Evolutionary conservation across 495 filamentous ascomycete species (phyloP).

Genomic region (Rostrohypoxylon terebratum): DNA sequence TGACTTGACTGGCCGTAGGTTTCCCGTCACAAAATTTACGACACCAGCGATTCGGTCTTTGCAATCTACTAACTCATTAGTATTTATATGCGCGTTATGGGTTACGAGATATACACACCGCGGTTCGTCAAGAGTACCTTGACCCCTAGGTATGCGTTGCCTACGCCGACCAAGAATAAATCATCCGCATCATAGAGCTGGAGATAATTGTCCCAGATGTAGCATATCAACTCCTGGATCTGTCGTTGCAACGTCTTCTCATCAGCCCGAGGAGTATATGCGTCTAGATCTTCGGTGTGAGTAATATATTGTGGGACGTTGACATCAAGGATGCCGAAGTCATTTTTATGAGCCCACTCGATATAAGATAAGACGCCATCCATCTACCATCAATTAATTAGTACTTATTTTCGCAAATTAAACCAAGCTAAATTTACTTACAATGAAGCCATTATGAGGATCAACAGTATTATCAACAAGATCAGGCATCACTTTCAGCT

Average conservation of each 20-base stretch:
- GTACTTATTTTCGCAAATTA: not conserved
- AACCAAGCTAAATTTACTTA: conserved; percentile 59
- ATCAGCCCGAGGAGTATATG: conserved; percentile 50
- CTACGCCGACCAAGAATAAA: conserved; percentile 86
- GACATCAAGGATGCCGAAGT: conserved; percentile 86
- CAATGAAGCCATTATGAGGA: conserved; percentile 85
- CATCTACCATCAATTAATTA: conserved; percentile 63
- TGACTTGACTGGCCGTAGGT: conserved; percentile 73
- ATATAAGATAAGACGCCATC: conserved; percentile 83
- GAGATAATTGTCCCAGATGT: conserved; percentile 98
- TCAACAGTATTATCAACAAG: conserved; percentile 76
- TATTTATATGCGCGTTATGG: not conserved
- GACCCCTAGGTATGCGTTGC: conserved; percentile 76
- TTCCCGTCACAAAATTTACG: conserved; percentile 70
- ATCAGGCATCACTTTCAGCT: conserved; percentile 75
- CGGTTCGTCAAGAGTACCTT: conserved; percentile 75
- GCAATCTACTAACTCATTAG: conserved; percentile 53
- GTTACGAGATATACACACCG: conserved; percentile 57
- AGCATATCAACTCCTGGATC: conserved; percentile 80
- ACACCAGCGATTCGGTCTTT: conserved; percentile 60
- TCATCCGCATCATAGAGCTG: conserved; percentile 77
- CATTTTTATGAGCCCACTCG: conserved; percentile 78
- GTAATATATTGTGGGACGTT: conserved; percentile 84
- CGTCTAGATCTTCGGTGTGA: conserved; percentile 56
- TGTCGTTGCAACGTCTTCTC: conserved; percentile 61